phyloP scores from a whole-genome alignment of 805 yeast genomes.

The Lipomyces yamanashiensis region DNA sequence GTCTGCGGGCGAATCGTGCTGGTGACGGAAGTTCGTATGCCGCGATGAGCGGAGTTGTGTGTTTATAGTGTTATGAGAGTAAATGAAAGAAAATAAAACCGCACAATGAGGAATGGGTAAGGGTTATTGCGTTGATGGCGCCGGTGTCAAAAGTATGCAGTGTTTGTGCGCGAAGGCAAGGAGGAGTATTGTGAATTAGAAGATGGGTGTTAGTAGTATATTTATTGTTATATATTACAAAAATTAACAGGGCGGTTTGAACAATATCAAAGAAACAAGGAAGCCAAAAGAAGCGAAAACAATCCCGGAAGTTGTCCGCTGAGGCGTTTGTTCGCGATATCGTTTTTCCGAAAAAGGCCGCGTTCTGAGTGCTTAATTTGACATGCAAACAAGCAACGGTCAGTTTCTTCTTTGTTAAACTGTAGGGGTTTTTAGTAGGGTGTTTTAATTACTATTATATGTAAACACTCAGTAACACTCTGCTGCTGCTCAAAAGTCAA shows the following conservation, averaged over 20 bases:
- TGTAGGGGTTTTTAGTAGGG: background rate
- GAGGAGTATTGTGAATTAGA: too few relatives aligned
- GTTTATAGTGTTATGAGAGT: background rate
- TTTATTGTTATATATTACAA: too few relatives aligned
- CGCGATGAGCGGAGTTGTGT: background rate
- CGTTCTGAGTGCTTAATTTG: background rate
- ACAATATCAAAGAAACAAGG: too few relatives aligned
- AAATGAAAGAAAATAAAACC: background rate
- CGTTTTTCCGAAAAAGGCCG: slow-evolving; percentile 11
- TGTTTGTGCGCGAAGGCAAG: too few relatives aligned
- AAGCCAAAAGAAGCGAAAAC: too few relatives aligned
- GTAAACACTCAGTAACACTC: too few relatives aligned
- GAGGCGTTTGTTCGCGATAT: slow-evolving; percentile 12
- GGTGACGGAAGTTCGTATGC: background rate
- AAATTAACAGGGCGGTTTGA: too few relatives aligned
- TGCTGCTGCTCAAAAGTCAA: too few relatives aligned
- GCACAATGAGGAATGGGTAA: background rate
- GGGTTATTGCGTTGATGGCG: too few relatives aligned
- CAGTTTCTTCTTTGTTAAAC: background rate
- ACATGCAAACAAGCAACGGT: background rate
- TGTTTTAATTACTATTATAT: too few relatives aligned
- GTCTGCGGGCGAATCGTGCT: background rate
- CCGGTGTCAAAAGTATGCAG: too few relatives aligned
- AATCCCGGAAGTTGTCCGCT: background rate
- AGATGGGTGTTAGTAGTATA: too few relatives aligned